These are phyloP conservation scores for Logfia minima DNA, from an alignment of 129 eudicot species.

Conservation along the genomic window DNA sequence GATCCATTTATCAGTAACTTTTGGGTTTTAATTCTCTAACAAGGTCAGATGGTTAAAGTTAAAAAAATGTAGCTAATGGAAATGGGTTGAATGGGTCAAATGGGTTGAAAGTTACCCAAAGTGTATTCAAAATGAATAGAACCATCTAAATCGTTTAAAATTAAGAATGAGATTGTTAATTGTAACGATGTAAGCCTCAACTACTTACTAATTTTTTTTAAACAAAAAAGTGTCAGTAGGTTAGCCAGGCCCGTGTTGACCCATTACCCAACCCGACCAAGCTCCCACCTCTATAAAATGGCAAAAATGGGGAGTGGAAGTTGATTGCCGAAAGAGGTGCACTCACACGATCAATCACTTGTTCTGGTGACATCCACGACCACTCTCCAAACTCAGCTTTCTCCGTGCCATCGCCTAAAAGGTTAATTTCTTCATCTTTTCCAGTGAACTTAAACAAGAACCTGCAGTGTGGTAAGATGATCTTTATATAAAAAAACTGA, in stretches of 20 bases:
- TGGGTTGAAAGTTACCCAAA: background rate
- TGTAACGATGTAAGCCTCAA: background rate
- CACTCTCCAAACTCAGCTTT: constrained; percentile 93
- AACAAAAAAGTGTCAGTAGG: background rate
- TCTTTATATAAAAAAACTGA: constrained; percentile 1
- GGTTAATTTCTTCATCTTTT: constrained; percentile 82
- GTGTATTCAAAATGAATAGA: background rate
- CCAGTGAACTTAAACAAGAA: constrained; percentile 82
- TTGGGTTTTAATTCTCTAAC: background rate
- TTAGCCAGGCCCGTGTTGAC: background rate
- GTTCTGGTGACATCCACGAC: constrained; percentile 91
- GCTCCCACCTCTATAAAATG: background rate
- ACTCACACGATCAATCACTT: constrained; percentile 72
- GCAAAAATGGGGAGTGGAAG: background rate
- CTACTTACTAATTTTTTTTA: background rate
- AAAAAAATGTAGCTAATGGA: background rate
- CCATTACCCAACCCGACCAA: background rate
- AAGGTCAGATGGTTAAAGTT: background rate
- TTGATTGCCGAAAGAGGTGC: background rate
- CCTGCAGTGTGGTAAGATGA: constrained; percentile 39
- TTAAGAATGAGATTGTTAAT: background rate
- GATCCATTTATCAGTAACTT: background rate
- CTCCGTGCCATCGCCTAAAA: constrained; percentile 91
- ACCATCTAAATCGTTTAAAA: background rate
- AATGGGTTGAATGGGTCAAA: background rate